Evolutionary conservation across 2,329 filamentous ascomycete genomes (phyloP).

Genomic region (Ophiocordyceps robertsii): DNA sequence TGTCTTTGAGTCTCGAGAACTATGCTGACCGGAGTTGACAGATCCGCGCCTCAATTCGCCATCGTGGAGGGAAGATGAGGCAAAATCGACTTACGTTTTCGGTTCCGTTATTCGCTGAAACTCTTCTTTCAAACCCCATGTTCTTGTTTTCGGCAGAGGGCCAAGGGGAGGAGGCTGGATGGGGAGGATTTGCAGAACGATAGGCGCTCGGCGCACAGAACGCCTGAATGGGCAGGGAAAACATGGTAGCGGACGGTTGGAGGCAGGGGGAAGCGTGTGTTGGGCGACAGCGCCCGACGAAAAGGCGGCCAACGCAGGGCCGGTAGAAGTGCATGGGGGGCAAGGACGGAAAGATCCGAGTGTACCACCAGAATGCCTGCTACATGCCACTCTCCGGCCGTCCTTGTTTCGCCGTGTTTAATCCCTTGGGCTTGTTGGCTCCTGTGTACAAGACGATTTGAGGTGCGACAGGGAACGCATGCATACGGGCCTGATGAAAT

Average conservation of each 20-base stretch:
- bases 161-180: background rate
- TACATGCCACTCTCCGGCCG: slow-evolving; percentile 1
- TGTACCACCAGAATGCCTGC: slow-evolving; percentile 9
- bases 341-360: slow-evolving; percentile 1
- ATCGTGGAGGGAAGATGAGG: background rate
- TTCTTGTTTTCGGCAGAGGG: background rate
- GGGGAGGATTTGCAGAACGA: background rate
- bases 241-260: too few relatives aligned
- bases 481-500: too few relatives aligned
- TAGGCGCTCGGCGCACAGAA: too few relatives aligned
- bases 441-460: too few relatives aligned
- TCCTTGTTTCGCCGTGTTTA: background rate
- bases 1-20: slow-evolving; percentile 9
- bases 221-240: too few relatives aligned
- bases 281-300: too few relatives aligned
- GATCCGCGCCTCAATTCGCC: slow-evolving; percentile 9
- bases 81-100: background rate
- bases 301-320: too few relatives aligned
- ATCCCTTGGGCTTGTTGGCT: background rate
- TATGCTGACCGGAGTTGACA: slow-evolving; percentile 22
- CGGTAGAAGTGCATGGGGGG: slow-evolving; percentile 1
- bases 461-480: too few relatives aligned
- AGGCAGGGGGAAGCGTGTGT: too few relatives aligned
- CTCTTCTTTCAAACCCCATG: background rate
- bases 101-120: background rate